Percentiles rank a stretch among this genome's conserved stretches.
These are phyloP conservation scores for Orbilia oligospora DNA, from an alignment of 2,329 filamentous ascomycete species.

Conservation along the genomic window DNA sequence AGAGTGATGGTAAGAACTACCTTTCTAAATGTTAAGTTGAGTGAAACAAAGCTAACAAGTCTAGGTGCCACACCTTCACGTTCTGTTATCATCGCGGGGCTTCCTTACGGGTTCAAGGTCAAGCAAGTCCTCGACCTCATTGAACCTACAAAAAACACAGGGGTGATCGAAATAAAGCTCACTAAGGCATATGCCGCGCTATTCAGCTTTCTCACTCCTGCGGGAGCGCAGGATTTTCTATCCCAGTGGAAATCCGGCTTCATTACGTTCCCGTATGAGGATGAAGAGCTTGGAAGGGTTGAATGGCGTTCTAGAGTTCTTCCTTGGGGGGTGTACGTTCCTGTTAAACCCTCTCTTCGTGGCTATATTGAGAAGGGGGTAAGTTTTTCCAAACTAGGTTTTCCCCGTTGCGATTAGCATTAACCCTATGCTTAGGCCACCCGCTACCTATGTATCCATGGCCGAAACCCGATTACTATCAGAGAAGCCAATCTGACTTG, in stretches of 20 bases:
- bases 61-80: slow-evolving; percentile 4
- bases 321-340: slow-evolving; percentile 24
- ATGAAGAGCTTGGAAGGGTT: slow-evolving; percentile 39
- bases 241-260: slow-evolving; percentile 23
- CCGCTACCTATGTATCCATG: slow-evolving; percentile 32
- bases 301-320: slow-evolving; percentile 30
- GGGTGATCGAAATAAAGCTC: slow-evolving; percentile 40
- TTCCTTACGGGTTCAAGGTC: slow-evolving; percentile 40
- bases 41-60: background rate
- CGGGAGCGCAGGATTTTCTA: slow-evolving; percentile 40
- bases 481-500: slow-evolving; percentile 27
- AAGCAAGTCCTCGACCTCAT: slow-evolving; percentile 41
- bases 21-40: background rate
- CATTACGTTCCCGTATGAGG: slow-evolving; percentile 17
- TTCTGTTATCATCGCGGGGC: slow-evolving; percentile 27
- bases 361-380: slow-evolving; percentile 9
- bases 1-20: background rate
- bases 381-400: background rate
- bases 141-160: slow-evolving; percentile 33
- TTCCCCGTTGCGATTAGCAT: background rate
- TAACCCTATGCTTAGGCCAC: slow-evolving; percentile 21
- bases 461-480: slow-evolving; percentile 34
- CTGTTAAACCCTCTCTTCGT: background rate
- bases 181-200: slow-evolving; percentile 25
- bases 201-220: slow-evolving; percentile 25